phyloP scores from a whole-genome alignment of 352 stramenopile species.

The Sclerospora graminicola region DNA sequence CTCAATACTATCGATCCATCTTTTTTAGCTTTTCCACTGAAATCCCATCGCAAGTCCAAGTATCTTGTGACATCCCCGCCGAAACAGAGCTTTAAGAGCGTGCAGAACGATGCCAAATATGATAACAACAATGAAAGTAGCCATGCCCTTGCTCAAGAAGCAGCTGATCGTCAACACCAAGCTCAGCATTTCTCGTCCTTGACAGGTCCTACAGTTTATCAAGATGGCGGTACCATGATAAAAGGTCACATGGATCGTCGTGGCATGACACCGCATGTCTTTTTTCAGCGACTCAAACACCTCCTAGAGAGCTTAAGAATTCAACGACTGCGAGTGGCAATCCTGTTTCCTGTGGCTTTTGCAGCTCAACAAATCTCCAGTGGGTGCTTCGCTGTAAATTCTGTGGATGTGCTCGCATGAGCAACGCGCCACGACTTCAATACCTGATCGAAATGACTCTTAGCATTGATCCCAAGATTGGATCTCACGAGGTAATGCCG shows the following conservation, averaged over 20 bases:
- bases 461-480: constrained; percentile 52
- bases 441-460: constrained; percentile 76
- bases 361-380: constrained; percentile 53
- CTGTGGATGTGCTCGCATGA: constrained; percentile 72
- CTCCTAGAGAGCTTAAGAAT: constrained; percentile 43
- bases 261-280: constrained; percentile 54
- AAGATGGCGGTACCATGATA: constrained; percentile 36
- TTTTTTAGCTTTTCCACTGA: too few relatives aligned
- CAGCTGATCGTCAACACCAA: constrained; percentile 7
- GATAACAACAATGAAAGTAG: constrained; percentile 11
- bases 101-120: not conserved
- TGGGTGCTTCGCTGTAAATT: constrained; percentile 61
- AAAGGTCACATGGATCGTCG: constrained; percentile 36
- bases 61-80: too few relatives aligned
- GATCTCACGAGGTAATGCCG: too few relatives aligned
- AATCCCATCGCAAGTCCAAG: too few relatives aligned
- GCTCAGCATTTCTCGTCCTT: constrained; percentile 17
- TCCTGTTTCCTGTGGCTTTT: constrained; percentile 50
- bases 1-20: too few relatives aligned
- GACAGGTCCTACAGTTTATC: constrained; percentile 21
- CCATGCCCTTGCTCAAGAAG: too few relatives aligned
- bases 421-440: constrained; percentile 56
- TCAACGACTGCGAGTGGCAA: constrained; percentile 16
- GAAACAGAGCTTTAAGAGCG: too few relatives aligned
- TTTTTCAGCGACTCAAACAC: constrained; percentile 42